A percentile compares a stretch with the other conserved stretches of the same genome.
Conservation (phyloP, 1,284 basidiomycete genomes). For the Leccinum subatratum region DNA sequence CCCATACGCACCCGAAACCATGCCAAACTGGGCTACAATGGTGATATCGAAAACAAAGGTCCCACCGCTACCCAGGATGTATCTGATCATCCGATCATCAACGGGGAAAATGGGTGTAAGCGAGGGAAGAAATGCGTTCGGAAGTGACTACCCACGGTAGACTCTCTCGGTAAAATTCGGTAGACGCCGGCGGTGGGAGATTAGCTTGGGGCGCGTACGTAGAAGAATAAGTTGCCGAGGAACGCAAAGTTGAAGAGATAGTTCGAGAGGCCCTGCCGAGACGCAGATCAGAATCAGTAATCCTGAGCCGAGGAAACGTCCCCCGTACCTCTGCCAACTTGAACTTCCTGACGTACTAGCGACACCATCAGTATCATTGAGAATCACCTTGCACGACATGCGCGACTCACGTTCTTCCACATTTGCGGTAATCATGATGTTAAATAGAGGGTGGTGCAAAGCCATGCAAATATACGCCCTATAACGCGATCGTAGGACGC, state of each 20-base stretch:
- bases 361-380: background rate
- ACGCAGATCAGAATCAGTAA: constrained; percentile 9
- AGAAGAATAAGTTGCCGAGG: constrained; percentile 77
- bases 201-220: constrained; percentile 66
- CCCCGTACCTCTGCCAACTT: constrained; percentile 68
- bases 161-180: constrained; percentile 62
- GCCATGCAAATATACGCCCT: constrained; percentile 87
- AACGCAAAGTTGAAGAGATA: constrained; percentile 90
- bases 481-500: constrained; percentile 56
- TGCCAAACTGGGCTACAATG: constrained; percentile 66
- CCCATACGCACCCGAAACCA: constrained; percentile 63
- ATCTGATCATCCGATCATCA: constrained; percentile 41
- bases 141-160: constrained; percentile 56
- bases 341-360: constrained; percentile 73
- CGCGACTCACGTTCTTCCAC: constrained; percentile 87
- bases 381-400: constrained; percentile 8
- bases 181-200: constrained; percentile 51
- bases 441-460: constrained; percentile 85
- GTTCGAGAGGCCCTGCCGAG: constrained; percentile 76
- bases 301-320: background rate
- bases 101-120: constrained; percentile 6
- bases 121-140: constrained; percentile 4
- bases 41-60: constrained; percentile 87
- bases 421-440: constrained; percentile 92
- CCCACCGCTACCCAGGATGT: constrained; percentile 81